Percentiles rank a stretch among this genome's conserved stretches.
Conservation (phyloP, 176 grass and related monocot species). For the Oryza australiensis region DNA sequence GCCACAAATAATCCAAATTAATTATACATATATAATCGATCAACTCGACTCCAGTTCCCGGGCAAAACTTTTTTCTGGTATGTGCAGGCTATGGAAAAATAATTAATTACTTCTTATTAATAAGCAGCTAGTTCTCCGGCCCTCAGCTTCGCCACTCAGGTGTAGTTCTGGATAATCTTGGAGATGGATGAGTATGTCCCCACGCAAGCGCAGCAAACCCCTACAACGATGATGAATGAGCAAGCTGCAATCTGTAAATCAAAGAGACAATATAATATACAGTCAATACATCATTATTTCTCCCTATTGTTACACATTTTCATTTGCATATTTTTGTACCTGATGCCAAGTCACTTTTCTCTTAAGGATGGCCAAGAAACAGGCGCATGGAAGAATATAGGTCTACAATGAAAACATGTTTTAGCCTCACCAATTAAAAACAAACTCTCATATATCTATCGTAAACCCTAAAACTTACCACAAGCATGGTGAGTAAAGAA, state of each 20-base stretch:
- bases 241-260: slow-evolving; percentile 43
- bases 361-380: slow-evolving; percentile 82
- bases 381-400: slow-evolving; percentile 79
- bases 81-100: background rate
- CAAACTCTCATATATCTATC: background rate
- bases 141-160: slow-evolving; percentile 9
- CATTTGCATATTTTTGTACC: slow-evolving; percentile 36
- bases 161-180: slow-evolving; percentile 57
- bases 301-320: background rate
- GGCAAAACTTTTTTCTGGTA: background rate
- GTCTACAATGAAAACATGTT: slow-evolving; percentile 46
- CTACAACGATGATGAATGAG: slow-evolving; percentile 51
- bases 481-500: slow-evolving; percentile 94
- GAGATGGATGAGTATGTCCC: slow-evolving; percentile 62
- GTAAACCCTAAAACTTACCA: slow-evolving; percentile 51
- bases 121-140: no score
- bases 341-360: slow-evolving; percentile 65
- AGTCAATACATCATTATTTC: background rate
- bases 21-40: background rate
- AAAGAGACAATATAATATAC: background rate
- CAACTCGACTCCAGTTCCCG: no score
- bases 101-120: no score
- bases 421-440: background rate
- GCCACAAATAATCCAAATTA: background rate
- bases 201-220: slow-evolving; percentile 44